phyloP scores from a whole-genome alignment of 192 early-diverging fungal species.

The Diversispora epigaea region DNA sequence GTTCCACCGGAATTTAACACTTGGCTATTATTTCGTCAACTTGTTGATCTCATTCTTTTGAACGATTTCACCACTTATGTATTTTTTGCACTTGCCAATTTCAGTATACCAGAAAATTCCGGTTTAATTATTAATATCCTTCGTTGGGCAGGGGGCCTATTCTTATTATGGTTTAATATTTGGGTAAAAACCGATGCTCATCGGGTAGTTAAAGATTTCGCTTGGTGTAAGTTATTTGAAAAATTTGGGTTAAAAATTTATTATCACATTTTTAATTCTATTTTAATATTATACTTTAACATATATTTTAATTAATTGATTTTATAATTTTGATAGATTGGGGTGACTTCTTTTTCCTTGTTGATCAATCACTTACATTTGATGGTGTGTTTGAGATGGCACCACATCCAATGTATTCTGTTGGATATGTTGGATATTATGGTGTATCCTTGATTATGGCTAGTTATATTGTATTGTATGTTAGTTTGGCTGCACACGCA shows the following conservation, averaged over 20 bases:
- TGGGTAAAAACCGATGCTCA: constrained; percentile 97
- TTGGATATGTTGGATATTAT: constrained; percentile 97
- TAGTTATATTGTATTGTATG: constrained; percentile 88
- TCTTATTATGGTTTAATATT: constrained; percentile 86
- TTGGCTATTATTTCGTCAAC: constrained; percentile 92
- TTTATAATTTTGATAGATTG: constrained; percentile 66
- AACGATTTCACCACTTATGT: constrained; percentile 90
- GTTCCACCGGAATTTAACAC: constrained; percentile 94
- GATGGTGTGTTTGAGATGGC: constrained; percentile 96
- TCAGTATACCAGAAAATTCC: constrained; percentile 66
- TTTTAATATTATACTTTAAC: constrained; percentile 22
- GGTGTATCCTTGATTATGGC: constrained; percentile 90
- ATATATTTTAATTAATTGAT: constrained; percentile 4
- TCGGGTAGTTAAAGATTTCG: constrained; percentile 94
- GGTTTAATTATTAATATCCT: constrained; percentile 65
- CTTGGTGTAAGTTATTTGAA: constrained; percentile 96
- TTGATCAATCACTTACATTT: constrained; percentile 87
- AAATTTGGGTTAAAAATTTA: neutral
- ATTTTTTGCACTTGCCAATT: constrained; percentile 79
- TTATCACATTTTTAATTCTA: constrained; percentile 2
- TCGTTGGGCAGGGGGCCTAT: constrained; percentile 73
- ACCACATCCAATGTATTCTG: constrained; percentile 98
- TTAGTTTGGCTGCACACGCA: constrained; percentile 83
- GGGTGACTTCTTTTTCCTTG: constrained; percentile 98
- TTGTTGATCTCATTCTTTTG: constrained; percentile 90